phyloP scores from a whole-genome alignment of 2,329 filamentous ascomycete genomes.

The Beauveria australis region DNA sequence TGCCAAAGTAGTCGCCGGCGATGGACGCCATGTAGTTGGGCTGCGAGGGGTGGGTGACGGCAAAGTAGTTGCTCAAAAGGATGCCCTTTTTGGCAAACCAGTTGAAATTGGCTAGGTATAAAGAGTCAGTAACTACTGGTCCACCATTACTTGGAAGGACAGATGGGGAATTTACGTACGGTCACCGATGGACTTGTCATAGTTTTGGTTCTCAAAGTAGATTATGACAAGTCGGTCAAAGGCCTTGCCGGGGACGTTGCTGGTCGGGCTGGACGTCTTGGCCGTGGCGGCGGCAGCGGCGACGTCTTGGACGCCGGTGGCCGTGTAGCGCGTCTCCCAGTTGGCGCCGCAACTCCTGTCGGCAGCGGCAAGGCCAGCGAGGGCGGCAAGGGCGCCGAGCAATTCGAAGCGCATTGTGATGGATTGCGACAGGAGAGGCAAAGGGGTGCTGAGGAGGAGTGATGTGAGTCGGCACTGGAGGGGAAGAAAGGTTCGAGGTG shows the following conservation, averaged over 20 bases:
- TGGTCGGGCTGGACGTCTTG: conserved; percentile 51
- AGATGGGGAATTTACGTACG: conserved; percentile 30
- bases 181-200: conserved; percentile 54
- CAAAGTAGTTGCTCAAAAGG: conserved; percentile 36
- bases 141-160: neutral
- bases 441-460: neutral
- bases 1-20: conserved; percentile 66
- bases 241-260: conserved; percentile 58
- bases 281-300: conserved; percentile 51
- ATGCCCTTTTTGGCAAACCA: conserved; percentile 24
- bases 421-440: neutral
- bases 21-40: conserved; percentile 67
- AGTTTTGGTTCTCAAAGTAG: conserved; percentile 73
- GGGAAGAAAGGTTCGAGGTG: neutral
- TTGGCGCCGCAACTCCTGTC: conserved; percentile 13
- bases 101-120: conserved; percentile 19
- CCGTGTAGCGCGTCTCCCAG: conserved; percentile 39
- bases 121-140: neutral
- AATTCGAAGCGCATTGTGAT: conserved; percentile 6
- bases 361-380: conserved; percentile 20
- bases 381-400: conserved; percentile 17
- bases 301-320: conserved; percentile 42
- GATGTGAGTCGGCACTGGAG: neutral
- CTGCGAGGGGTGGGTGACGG: conserved; percentile 63
- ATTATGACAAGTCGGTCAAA: conserved; percentile 67